Percentiles rank a stretch among this genome's conserved stretches.
These are phyloP conservation scores for Leccinum pellstonianum DNA, from an alignment of 768 basidiomycete species.

Conservation along the genomic window DNA sequence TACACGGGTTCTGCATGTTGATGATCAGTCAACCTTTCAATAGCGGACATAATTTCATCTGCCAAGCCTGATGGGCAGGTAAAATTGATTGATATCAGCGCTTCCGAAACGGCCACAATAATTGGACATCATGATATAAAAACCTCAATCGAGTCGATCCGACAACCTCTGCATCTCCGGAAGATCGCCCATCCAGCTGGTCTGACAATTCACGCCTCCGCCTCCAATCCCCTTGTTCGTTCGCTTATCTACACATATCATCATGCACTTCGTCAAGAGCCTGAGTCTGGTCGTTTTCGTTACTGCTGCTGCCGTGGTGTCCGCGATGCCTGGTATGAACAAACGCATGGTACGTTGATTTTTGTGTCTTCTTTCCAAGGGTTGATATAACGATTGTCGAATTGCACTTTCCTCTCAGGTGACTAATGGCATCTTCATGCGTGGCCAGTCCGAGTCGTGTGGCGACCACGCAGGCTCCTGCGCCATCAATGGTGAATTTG, in stretches of 20 bases:
- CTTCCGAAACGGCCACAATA: neutral
- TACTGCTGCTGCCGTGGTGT: neutral
- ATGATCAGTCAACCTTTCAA: no score
- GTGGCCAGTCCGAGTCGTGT: neutral
- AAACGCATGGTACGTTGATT: neutral
- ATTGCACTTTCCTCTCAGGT: neutral
- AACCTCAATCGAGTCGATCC: neutral
- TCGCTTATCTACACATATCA: neutral
- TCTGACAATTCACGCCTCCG: neutral
- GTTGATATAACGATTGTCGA: neutral
- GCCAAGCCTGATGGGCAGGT: no score
- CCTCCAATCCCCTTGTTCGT: neutral
- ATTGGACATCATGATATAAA: neutral
- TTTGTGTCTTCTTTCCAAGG: neutral
- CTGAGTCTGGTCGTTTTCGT: neutral
- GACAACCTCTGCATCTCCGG: neutral
- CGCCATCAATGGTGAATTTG: neutral
- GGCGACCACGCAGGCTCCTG: neutral
- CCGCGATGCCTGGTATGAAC: neutral
- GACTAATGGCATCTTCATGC: neutral
- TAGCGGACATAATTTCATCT: neutral
- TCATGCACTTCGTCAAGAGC: neutral
- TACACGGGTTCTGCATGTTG: neutral
- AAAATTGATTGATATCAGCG: neutral
- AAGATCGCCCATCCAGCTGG: neutral